Conservation (phyloP, 306 rosid genomes). For the Corylus americana region DNA sequence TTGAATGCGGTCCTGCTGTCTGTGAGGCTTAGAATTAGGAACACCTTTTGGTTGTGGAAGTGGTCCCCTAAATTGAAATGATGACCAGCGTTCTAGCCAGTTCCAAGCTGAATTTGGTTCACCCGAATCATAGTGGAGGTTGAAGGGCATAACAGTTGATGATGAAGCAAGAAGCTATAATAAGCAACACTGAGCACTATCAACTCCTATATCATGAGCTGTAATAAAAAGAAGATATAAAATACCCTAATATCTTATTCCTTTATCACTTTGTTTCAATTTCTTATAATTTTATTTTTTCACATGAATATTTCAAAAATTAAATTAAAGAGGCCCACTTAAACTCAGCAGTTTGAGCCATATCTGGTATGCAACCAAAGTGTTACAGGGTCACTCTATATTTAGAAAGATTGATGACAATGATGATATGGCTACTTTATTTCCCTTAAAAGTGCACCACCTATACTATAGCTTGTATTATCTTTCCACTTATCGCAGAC, state of each 20-base stretch:
- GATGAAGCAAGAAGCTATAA: constrained; percentile 58
- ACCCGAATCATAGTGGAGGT: constrained; percentile 32
- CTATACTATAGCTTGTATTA: neutral
- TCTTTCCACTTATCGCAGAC: neutral
- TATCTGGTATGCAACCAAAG: neutral
- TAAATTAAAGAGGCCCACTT: neutral
- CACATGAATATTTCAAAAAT: neutral
- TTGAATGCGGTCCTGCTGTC: constrained; percentile 26
- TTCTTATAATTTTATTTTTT: neutral
- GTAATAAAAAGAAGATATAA: constrained; percentile 2
- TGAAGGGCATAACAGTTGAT: constrained; percentile 34
- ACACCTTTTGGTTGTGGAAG: constrained; percentile 26
- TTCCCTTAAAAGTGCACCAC: neutral
- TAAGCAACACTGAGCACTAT: neutral
- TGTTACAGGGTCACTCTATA: neutral
- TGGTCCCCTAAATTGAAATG: constrained; percentile 52
- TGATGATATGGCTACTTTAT: neutral
- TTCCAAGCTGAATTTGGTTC: constrained; percentile 39
- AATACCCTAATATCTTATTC: constrained; percentile 6
- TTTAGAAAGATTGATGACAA: neutral
- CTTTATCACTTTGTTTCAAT: constrained; percentile 1
- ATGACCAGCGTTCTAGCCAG: constrained; percentile 63
- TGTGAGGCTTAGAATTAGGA: constrained; percentile 25
- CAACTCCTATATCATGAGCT: constrained; percentile 7
- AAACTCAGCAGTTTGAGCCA: neutral